phyloP scores from a whole-genome alignment of 345 rosid species.

The Gossypium herbaceum region DNA sequence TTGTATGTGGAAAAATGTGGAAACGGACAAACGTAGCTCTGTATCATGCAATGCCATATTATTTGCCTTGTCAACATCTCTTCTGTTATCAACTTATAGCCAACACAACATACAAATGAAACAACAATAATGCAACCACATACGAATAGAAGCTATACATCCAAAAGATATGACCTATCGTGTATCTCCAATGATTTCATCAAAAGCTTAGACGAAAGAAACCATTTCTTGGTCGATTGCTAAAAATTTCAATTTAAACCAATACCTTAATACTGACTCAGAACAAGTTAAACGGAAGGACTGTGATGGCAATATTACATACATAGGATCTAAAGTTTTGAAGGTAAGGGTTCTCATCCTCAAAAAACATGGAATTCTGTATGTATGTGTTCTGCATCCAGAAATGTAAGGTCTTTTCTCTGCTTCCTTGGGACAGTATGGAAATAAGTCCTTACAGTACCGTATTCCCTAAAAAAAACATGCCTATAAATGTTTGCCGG shows the following conservation, averaged over 20 bases:
- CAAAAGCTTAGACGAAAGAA: no score
- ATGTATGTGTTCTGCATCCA: no score
- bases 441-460: neutral
- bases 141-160: neutral
- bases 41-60: neutral
- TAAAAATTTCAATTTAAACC: no score
- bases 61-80: slow-evolving; percentile 25
- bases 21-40: neutral
- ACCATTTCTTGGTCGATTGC: no score
- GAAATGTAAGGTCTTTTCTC: no score
- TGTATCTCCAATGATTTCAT: neutral
- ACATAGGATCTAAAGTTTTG: no score
- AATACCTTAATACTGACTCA: neutral
- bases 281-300: neutral
- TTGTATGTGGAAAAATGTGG: neutral
- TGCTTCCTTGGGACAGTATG: no score
- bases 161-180: neutral
- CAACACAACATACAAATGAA: neutral
- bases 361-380: no score
- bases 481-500: neutral
- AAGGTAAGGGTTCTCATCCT: no score
- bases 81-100: neutral
- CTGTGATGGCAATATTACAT: no score
- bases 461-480: neutral
- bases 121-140: slow-evolving; percentile 12